phyloP scores from a whole-genome alignment of 768 basidiomycete genomes.

The Auriscalpium microsporum region DNA sequence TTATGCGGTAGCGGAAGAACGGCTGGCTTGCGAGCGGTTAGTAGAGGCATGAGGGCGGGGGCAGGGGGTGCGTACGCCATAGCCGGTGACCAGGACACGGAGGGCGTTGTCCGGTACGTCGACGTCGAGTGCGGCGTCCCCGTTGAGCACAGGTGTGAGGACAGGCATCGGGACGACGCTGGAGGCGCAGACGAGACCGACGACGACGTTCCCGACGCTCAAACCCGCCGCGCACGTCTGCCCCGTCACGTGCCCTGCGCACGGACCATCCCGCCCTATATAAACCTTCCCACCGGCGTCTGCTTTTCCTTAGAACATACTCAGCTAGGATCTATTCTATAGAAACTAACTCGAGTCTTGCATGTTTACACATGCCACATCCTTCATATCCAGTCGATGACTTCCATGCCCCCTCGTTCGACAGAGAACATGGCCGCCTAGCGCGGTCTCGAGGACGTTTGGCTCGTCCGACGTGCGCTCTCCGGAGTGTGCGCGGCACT shows the following conservation, averaged over 20 bases:
- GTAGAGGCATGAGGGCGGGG: neutral
- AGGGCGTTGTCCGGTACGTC: slow-evolving; percentile 22
- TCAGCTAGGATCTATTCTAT: slow-evolving; percentile 76
- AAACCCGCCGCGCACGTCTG: neutral
- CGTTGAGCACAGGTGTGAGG: neutral
- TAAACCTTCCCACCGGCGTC: neutral
- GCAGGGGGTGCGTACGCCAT: slow-evolving; percentile 35
- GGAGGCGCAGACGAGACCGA: neutral
- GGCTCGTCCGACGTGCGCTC: slow-evolving; percentile 22
- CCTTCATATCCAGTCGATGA: slow-evolving; percentile 69
- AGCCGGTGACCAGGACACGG: slow-evolving; percentile 41
- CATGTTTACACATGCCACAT: slow-evolving; percentile 72
- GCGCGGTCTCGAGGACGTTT: slow-evolving; percentile 55
- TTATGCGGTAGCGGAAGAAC: slow-evolving; percentile 23
- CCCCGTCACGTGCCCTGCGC: neutral
- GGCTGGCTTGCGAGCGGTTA: slow-evolving; percentile 18
- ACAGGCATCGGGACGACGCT: neutral
- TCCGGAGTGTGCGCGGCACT: neutral
- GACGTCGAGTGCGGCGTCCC: neutral
- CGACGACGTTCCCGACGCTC: neutral
- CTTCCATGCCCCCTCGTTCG: slow-evolving; percentile 51
- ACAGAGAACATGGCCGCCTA: slow-evolving; percentile 52
- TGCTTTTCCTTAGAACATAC: slow-evolving; percentile 55
- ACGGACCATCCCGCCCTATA: neutral
- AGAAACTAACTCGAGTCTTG: slow-evolving; percentile 74